phyloP scores from a whole-genome alignment of 2,329 filamentous ascomycete species.

The Pseudocercospora crystallina region DNA sequence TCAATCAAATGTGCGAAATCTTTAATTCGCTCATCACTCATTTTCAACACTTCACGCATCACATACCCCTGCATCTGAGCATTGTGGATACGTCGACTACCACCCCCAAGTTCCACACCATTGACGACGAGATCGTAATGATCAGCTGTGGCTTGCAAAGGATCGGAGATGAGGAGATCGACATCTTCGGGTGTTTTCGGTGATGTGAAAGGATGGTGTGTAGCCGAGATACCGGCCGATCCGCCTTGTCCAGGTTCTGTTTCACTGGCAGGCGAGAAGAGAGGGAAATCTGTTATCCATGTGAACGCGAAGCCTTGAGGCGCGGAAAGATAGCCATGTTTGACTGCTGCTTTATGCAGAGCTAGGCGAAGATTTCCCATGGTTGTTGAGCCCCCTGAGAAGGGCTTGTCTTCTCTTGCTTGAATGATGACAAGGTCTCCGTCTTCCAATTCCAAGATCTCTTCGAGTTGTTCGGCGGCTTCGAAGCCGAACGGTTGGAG shows the following conservation, averaged over 20 bases:
- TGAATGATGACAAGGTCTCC: slow-evolving; percentile 82
- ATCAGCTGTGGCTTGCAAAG: slow-evolving; percentile 72
- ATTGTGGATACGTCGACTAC: slow-evolving; percentile 87
- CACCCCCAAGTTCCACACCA: slow-evolving; percentile 89
- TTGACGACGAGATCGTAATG: slow-evolving; percentile 97
- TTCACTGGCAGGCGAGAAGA: slow-evolving; percentile 74
- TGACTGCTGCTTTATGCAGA: slow-evolving; percentile 68
- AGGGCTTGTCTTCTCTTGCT: slow-evolving; percentile 66
- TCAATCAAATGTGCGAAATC: slow-evolving; percentile 85
- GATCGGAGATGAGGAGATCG: slow-evolving; percentile 69
- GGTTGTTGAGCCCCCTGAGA: slow-evolving; percentile 69
- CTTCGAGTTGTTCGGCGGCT: slow-evolving; percentile 59
- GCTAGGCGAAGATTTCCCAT: slow-evolving; percentile 72
- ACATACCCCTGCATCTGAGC: slow-evolving; percentile 80
- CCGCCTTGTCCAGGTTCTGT: slow-evolving; percentile 78
- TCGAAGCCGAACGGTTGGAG: slow-evolving; percentile 77
- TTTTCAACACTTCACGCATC: slow-evolving; percentile 78
- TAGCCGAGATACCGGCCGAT: slow-evolving; percentile 74
- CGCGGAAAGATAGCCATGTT: slow-evolving; percentile 56
- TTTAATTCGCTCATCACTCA: slow-evolving; percentile 68
- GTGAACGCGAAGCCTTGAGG: slow-evolving; percentile 64
- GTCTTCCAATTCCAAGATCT: slow-evolving; percentile 56
- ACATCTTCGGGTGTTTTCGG: slow-evolving; percentile 72
- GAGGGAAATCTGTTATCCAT: slow-evolving; percentile 88
- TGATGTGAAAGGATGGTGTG: slow-evolving; percentile 94